Base-by-base conservation (phyloP, 257 asterid species). In the Capsicum baccatum region DNA sequence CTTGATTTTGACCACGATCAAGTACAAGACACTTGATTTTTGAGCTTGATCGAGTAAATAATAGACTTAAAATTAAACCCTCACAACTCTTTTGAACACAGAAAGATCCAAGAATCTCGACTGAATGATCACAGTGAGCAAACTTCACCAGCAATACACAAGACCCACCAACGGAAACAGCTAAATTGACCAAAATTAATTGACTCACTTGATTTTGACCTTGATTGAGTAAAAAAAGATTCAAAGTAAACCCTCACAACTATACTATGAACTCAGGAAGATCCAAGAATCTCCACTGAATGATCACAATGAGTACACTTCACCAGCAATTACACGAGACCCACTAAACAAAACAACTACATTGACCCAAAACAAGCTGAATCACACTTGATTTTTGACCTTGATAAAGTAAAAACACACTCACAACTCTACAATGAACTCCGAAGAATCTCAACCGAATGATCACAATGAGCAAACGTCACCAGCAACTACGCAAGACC, bases 271-370 rank as follows among this genome's bases (percentile, higher is more conserved):
- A 26, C 33, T 26, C 33, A 26, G 33, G 42, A 39, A 39, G 42
- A 39, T 39, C 42, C 74, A 68, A 68, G 26, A 68, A 68, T 0
- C 78, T 3, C 79, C 55, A 88, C 4, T 86, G 6, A 67, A 67
- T 35, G 69, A 60, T 58, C 0, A 60, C 81, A 9, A 6, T 6
- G 21, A 16, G 56, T 50, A 50, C 17, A 6, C 11, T 14, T 8
- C 60, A 6, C 16, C 12, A 6, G 9, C 54, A 17, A 60, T 6
- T 11, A 33, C 74, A 12, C 71, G 33, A 48, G 26, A 33, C 39
- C 76, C 60, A 79, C 35, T 3, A 0, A 4, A 13, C 9, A 42
- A 21, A 16, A 64, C 14, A 16, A 2, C 16, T 50, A 64, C 16
- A 11, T 0, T 3, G 0, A 50, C 55, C 6, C 35, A 12, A 39